Evolutionary conservation across 768 basidiomycete genomes (phyloP).

Genomic region (Termitomyces sp.): DNA sequence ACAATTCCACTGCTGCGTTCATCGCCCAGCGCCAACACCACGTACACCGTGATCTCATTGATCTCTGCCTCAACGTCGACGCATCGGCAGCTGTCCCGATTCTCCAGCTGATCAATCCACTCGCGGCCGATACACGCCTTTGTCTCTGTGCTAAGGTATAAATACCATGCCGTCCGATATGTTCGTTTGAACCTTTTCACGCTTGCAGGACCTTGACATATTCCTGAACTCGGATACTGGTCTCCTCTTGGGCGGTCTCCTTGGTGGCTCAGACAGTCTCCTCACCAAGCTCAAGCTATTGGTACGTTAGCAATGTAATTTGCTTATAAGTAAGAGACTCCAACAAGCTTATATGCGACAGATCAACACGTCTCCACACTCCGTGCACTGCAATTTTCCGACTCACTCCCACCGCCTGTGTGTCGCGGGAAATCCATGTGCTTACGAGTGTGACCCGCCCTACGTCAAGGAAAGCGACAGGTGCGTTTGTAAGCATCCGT

Average conservation of each 20-base stretch:
- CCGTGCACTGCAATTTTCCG: conserved; percentile 11
- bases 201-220: conserved; percentile 11
- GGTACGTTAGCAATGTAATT: conserved; percentile 1
- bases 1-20: conserved; percentile 2
- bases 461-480: conserved; percentile 12
- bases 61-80: conserved; percentile 14
- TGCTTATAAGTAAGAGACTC: background rate
- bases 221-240: conserved; percentile 15
- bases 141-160: conserved; percentile 15
- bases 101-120: conserved; percentile 12
- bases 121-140: conserved; percentile 10
- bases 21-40: conserved; percentile 14
- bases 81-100: conserved; percentile 9
- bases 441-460: conserved; percentile 12
- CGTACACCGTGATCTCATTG: conserved; percentile 14
- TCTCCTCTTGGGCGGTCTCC: conserved; percentile 8
- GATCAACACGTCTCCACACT: conserved; percentile 14
- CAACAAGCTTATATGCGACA: background rate
- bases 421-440: conserved; percentile 9
- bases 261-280: conserved; percentile 14
- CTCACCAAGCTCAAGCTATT: conserved; percentile 10
- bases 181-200: background rate
- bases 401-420: conserved; percentile 12
- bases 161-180: background rate
- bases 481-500: conserved; percentile 31